Evolutionary conservation across 1,284 basidiomycete genomes (phyloP).

Genomic region (Salmacisia buchloeana): DNA sequence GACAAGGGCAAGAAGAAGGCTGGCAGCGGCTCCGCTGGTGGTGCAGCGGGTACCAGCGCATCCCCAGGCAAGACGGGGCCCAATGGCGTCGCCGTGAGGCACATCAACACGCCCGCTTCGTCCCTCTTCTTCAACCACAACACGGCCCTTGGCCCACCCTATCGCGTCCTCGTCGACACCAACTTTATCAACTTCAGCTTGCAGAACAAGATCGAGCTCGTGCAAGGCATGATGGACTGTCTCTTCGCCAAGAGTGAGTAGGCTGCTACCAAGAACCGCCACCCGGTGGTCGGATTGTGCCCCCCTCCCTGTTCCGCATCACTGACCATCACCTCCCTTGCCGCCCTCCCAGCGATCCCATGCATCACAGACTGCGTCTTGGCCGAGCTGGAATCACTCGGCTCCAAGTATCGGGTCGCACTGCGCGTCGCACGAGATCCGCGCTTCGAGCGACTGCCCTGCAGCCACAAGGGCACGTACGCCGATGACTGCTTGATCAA

Average conservation of each 20-base stretch:
- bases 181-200: slow-evolving; percentile 99
- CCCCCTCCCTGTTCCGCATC: not conserved
- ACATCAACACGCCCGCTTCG: slow-evolving; percentile 56
- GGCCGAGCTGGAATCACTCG: slow-evolving; percentile 94
- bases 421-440: slow-evolving; percentile 94
- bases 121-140: slow-evolving; percentile 95
- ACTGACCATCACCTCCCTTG: not conserved
- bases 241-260: slow-evolving; percentile 92
- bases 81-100: slow-evolving; percentile 26
- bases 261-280: too few species aligned
- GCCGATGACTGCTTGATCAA: slow-evolving; percentile 98
- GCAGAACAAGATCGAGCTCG: slow-evolving; percentile 94
- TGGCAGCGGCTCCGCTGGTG: slow-evolving; percentile 15
- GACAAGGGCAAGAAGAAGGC: slow-evolving; percentile 53
- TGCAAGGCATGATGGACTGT: slow-evolving; percentile 99
- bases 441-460: slow-evolving; percentile 85
- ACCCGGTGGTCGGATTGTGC: not conserved
- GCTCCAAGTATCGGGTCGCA: slow-evolving; percentile 89
- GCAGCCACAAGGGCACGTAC: slow-evolving; percentile 89
- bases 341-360: slow-evolving; percentile 69
- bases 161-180: slow-evolving; percentile 94
- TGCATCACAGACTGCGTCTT: slow-evolving; percentile 98
- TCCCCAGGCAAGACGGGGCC: slow-evolving; percentile 17
- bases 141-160: slow-evolving; percentile 89
- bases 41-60: slow-evolving; percentile 7